Evolutionary conservation across 257 asterid species (phyloP), one percentile per base, ranked within the genome.

Genomic region (Primulina tabacum): DNA sequence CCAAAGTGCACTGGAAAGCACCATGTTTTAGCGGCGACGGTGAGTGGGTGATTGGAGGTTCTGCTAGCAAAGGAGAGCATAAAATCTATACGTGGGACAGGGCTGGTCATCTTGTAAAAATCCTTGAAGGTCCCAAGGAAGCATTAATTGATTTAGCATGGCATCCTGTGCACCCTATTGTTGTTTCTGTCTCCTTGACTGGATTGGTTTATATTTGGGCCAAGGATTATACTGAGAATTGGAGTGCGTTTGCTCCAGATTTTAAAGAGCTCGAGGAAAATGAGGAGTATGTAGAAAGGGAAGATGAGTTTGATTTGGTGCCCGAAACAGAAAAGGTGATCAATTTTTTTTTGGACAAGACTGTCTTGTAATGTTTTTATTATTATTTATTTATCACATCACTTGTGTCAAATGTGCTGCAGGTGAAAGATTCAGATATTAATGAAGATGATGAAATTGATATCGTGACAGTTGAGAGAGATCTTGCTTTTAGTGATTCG

Each of bases 221-320:
- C n/a, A 89, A 92, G 80, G 98, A 92, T 78, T 86, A 88, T 75
- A 89, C 96, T 29, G 98, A 92, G 82, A 92, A 92, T 79, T 92
- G 98, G 98, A 92, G 98, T 73, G 94, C 98, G 26, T 92, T 92
- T 85, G 98, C 98, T 62, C 96, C 98, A 21, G 96, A 92, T 77
- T 89, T 92, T 73, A 86, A 88, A 79, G 98, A 92, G 82, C 93
- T 92, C 0, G 98, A 89, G 87, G 98, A 92, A 81, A 92, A 88
- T 57, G 96, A 92, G 81, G 98, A 92, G 86, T 92, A 92, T 75
- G 85, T 92, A 62, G 98, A 92, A 74, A 78, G 89, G 75, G 98
- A 92, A 76, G 98, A 92, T 76, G 98, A 92, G 73, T 89, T 92
- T 79, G 96, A 92, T 82, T 73, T 92, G 78, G 81, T 84, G 70